These are phyloP conservation scores for Saccharomyces hybrid DNA, from an alignment of 1,139 yeast genomes.

Conservation along the genomic window DNA sequence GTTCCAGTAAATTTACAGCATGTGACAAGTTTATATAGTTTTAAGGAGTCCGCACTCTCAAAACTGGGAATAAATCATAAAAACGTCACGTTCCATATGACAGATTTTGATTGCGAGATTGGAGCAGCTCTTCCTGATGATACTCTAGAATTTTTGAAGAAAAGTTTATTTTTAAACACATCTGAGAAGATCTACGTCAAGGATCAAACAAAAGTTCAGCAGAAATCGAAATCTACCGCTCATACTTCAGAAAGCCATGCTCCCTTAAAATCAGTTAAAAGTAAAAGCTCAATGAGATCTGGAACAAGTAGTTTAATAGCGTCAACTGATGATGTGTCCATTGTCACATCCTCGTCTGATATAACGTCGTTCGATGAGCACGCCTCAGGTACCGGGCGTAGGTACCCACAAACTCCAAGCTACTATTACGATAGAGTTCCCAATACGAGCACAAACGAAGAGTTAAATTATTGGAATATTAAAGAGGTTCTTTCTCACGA, in stretches of 20 bases:
- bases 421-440: constrained; percentile 24
- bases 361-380: constrained; percentile 28
- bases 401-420: constrained; percentile 31
- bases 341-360: constrained; percentile 28
- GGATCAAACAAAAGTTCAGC: constrained; percentile 30
- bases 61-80: constrained; percentile 37
- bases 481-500: constrained; percentile 36
- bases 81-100: constrained; percentile 52
- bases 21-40: constrained; percentile 30
- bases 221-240: constrained; percentile 12
- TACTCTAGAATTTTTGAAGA: constrained; percentile 39
- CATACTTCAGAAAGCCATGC: constrained; percentile 10
- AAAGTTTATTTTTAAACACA: constrained; percentile 32
- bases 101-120: constrained; percentile 58
- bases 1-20: constrained; percentile 38
- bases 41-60: constrained; percentile 36
- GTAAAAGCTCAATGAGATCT: constrained; percentile 25
- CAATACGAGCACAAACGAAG: constrained; percentile 29
- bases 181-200: constrained; percentile 40
- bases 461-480: constrained; percentile 55
- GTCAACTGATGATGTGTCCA: constrained; percentile 26
- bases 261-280: constrained; percentile 15
- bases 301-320: constrained; percentile 18
- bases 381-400: constrained; percentile 17
- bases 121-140: constrained; percentile 53